These are phyloP conservation scores for Daldinia childiae DNA, from an alignment of 495 filamentous ascomycete species.

Conservation along the genomic window DNA sequence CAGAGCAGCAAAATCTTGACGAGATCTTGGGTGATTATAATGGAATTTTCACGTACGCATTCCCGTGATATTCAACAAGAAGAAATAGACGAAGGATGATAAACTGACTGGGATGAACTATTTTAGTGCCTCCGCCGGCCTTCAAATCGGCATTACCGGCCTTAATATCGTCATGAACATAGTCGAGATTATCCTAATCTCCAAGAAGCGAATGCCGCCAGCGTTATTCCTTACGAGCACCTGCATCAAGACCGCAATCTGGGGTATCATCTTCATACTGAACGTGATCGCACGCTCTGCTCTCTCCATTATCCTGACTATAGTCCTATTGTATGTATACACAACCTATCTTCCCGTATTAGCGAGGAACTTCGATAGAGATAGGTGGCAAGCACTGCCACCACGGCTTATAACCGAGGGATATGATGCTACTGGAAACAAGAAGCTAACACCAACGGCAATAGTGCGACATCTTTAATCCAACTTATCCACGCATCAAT, in stretches of 20 bases:
- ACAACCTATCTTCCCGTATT: background rate
- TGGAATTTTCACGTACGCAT: constrained; percentile 19
- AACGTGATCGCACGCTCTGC: constrained; percentile 15
- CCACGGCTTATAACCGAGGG: background rate
- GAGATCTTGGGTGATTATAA: background rate
- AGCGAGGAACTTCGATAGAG: background rate
- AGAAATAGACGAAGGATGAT: background rate
- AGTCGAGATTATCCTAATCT: constrained; percentile 39
- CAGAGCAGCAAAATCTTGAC: background rate
- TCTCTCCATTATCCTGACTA: constrained; percentile 21
- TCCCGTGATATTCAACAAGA: background rate
- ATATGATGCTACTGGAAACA: background rate
- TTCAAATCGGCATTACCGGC: constrained; percentile 33
- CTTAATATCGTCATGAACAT: constrained; percentile 38
- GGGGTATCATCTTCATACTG: constrained; percentile 34
- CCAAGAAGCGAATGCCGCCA: constrained; percentile 30
- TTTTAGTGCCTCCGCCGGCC: constrained; percentile 21
- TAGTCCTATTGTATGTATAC: constrained; percentile 33
- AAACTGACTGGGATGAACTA: constrained; percentile 19
- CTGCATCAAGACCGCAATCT: constrained; percentile 35
- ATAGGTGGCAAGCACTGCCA: background rate
- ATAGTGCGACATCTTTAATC: constrained; percentile 29
- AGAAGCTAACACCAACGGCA: constrained; percentile 3
- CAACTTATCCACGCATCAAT: constrained; percentile 39
- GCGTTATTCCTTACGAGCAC: constrained; percentile 32